A percentile compares a stretch with the other conserved stretches of the same genome.
phyloP scores from a whole-genome alignment of 371 early-diverging fungal genomes.

The Apophysomyces variabilis region DNA sequence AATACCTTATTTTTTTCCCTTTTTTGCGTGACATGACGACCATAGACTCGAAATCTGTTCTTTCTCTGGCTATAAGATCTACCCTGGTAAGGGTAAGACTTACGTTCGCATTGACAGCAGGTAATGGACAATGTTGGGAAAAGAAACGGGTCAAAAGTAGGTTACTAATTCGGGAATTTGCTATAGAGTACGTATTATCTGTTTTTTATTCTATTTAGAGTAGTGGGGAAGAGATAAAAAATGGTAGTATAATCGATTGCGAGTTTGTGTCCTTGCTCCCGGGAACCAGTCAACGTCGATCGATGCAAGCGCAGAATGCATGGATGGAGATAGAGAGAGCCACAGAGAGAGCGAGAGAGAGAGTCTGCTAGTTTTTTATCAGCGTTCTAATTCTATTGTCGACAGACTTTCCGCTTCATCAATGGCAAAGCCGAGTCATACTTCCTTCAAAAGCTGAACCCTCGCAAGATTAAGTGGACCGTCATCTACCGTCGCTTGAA shows the following conservation, averaged over 20 bases:
- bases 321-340: neutral
- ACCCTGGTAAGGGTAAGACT: slow-evolving; percentile 96
- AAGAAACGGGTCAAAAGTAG: neutral
- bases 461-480: slow-evolving; percentile 98
- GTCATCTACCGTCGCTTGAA: slow-evolving; percentile 96
- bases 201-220: neutral
- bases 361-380: neutral
- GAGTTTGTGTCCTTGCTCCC: neutral
- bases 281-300: neutral
- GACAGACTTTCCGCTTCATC: slow-evolving; percentile 91
- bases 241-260: neutral
- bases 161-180: neutral
- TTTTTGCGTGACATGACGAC: neutral
- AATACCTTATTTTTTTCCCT: neutral
- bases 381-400: slow-evolving; percentile 12
- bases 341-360: neutral
- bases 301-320: neutral
- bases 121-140: slow-evolving; percentile 24
- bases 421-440: slow-evolving; percentile 95
- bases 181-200: neutral
- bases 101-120: slow-evolving; percentile 92
- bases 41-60: slow-evolving; percentile 88
- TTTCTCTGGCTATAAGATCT: slow-evolving; percentile 98
- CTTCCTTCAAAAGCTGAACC: slow-evolving; percentile 96
- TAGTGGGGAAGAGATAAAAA: neutral